Evolutionary conservation across 1,139 yeast species (phyloP), one percentile per base, ranked within the genome.

Genomic region (Hanseniaspora sp.): DNA sequence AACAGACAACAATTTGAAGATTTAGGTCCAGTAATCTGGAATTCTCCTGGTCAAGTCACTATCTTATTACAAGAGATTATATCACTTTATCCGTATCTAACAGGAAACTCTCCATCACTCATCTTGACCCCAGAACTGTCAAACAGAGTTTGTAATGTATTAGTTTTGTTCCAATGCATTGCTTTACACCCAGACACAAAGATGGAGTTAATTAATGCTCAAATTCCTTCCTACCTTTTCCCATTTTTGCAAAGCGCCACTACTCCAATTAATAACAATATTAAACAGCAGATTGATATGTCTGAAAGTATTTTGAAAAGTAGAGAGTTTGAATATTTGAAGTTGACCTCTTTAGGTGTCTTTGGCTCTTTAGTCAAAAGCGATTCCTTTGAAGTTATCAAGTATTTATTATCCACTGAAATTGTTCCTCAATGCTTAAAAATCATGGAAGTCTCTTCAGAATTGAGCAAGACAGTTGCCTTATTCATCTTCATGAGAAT

Each of bases 361-460:
- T 86, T 92, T 67, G 98, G 98, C 17, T 98, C 98, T 0, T 73
- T 92, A 57, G 98, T 92, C 33, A 92, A 92, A 64, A 90, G 90
- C 67, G 98, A 92, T 65, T 86, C 95, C 2, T 88, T 95, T 12
- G 96, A 92, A 62, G 98, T 92, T 52, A 90, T 92, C 58, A 84
- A 85, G 59, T 92, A 92, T 65, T 72, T 92, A 63, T 74, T 92
- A 48, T 83, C 96, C 12, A 90, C 98, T 0, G 98, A 92, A 66
- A 92, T 92, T 60, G 95, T 92, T 41, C 98, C 98, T 7, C 72
- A 92, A 57, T 92, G 98, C 67, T 73, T 92, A 57, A 83, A 94
- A 62, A 92, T 92, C 57, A 90, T 92, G 95, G 97, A 92, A 68
- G 82, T 92, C 1, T 88, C 96, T 7, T 85, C 96, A 0, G 98